phyloP scores from a whole-genome alignment of 176 grass and related monocot species.

The Microstegium vimineum region DNA sequence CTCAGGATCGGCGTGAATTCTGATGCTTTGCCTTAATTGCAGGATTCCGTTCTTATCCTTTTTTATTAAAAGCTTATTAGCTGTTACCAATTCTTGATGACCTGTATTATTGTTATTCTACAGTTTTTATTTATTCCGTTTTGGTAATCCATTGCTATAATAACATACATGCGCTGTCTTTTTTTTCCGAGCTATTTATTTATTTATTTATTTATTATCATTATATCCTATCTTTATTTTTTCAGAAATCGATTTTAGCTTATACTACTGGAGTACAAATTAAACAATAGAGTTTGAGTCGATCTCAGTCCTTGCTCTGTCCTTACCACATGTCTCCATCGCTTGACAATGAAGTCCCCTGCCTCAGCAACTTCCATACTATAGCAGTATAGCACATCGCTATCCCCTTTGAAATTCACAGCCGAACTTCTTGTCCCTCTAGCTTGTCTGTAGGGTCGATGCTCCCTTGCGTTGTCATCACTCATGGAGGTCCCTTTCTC shows the following conservation, averaged over 20 bases:
- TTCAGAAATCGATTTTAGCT: background rate
- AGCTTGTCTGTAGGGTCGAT: too few species aligned
- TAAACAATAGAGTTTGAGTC: background rate
- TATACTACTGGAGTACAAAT: background rate
- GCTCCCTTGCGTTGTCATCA: too few species aligned
- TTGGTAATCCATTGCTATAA: too few species aligned
- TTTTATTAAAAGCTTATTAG: background rate
- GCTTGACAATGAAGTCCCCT: background rate
- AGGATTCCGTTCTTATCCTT: background rate
- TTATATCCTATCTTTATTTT: background rate
- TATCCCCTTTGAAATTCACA: too few species aligned
- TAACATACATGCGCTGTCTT: too few species aligned
- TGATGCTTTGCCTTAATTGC: background rate
- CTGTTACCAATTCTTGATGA: background rate
- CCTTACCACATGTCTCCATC: background rate
- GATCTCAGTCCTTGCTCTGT: background rate
- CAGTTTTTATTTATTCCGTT: too few species aligned
- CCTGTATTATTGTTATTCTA: background rate
- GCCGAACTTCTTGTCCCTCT: too few species aligned
- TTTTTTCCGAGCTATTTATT: background rate
- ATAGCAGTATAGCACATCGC: too few species aligned
- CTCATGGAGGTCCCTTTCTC: too few species aligned
- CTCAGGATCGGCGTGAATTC: slow-evolving; percentile 10
- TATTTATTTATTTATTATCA: background rate
- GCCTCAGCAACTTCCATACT: background rate